These are phyloP conservation scores for Hanseniaspora mollemarum DNA, from an alignment of 805 yeast genomes.

Conservation along the genomic window DNA sequence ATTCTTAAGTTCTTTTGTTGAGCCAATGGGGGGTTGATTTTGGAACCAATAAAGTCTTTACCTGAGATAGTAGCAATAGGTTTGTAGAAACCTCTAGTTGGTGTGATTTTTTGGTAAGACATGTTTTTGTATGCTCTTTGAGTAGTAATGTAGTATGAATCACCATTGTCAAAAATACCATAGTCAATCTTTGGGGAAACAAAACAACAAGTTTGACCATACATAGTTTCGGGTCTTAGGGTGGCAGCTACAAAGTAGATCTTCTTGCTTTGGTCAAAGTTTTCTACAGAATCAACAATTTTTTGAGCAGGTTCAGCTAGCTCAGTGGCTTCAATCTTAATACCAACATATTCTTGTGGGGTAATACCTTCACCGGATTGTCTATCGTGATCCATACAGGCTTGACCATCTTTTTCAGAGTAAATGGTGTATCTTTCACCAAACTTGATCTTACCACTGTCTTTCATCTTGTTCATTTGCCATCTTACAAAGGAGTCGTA, in stretches of 20 bases:
- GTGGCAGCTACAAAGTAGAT: slow-evolving; percentile 89
- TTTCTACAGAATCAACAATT: slow-evolving; percentile 26
- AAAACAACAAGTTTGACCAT: slow-evolving; percentile 96
- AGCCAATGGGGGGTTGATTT: slow-evolving; percentile 75
- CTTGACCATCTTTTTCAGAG: slow-evolving; percentile 96
- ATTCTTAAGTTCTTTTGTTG: slow-evolving; percentile 59
- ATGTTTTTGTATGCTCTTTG: slow-evolving; percentile 94
- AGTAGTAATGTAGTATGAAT: slow-evolving; percentile 69
- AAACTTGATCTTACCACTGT: slow-evolving; percentile 81
- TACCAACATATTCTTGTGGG: slow-evolving; percentile 92
- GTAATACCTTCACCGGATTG: slow-evolving; percentile 91
- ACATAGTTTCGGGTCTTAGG: slow-evolving; percentile 97
- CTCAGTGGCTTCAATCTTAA: slow-evolving; percentile 68
- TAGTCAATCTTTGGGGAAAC: slow-evolving; percentile 90
- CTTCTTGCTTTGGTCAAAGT: slow-evolving; percentile 43
- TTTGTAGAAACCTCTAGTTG: slow-evolving; percentile 65
- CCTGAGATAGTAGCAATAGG: slow-evolving; percentile 56
- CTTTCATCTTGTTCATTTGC: slow-evolving; percentile 86
- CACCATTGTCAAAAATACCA: slow-evolving; percentile 81
- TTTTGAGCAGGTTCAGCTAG: slow-evolving; percentile 38
- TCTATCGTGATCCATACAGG: slow-evolving; percentile 99
- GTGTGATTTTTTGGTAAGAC: slow-evolving; percentile 89
- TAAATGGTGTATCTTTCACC: slow-evolving; percentile 97
- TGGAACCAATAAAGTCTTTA: slow-evolving; percentile 67
- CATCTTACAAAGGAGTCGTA: slow-evolving; percentile 91